Conservation (phyloP, 257 asterid species). For the Prunella vulgaris region DNA sequence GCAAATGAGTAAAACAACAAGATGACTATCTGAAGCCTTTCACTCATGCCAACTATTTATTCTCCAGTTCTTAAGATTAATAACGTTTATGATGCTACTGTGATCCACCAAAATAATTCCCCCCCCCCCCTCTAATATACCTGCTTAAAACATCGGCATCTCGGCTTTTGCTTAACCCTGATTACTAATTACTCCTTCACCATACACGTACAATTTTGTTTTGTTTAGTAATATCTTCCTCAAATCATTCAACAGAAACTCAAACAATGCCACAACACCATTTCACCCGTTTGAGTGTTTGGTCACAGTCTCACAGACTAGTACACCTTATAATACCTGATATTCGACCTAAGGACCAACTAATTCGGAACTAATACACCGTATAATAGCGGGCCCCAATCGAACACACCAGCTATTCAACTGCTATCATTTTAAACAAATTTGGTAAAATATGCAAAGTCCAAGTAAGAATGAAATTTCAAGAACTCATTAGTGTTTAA, state of each 20-base stretch:
- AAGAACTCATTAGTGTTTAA: slow-evolving; percentile 3
- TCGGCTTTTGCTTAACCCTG: background rate
- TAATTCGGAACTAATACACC: too few species aligned
- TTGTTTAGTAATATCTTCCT: background rate
- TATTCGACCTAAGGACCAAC: too few species aligned
- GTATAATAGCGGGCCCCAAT: too few species aligned
- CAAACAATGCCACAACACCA: slow-evolving; percentile 9
- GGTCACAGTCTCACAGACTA: too few species aligned
- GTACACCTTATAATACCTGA: too few species aligned
- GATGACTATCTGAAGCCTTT: background rate
- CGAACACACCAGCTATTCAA: background rate
- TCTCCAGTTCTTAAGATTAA: background rate
- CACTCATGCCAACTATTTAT: background rate
- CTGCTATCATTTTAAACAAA: background rate
- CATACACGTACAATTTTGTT: background rate
- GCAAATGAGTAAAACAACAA: background rate
- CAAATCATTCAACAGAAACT: background rate
- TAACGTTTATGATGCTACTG: background rate
- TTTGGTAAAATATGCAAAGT: background rate
- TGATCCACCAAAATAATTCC: background rate
- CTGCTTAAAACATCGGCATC: background rate
- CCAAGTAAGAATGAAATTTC: background rate
- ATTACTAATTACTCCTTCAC: background rate
- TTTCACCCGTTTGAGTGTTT: background rate
- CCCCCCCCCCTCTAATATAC: background rate